Evolutionary conservation across 2,329 filamentous ascomycete genomes (phyloP).

Genomic region (Exophiala viscosa): DNA sequence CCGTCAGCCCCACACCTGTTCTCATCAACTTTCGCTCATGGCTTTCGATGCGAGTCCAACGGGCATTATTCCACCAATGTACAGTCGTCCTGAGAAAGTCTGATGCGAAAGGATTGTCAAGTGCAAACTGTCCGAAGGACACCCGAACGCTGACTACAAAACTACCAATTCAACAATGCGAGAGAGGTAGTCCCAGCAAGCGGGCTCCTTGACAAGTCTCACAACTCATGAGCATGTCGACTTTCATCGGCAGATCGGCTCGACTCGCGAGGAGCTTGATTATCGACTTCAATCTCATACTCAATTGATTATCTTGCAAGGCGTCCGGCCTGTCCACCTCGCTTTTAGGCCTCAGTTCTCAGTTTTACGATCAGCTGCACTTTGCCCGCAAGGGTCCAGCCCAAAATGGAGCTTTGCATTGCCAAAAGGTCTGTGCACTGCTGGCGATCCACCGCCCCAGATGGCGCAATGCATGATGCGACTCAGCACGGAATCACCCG

Average conservation of each 20-base stretch:
- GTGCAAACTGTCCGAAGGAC: neutral
- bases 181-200: neutral
- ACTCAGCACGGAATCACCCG: conserved; percentile 27
- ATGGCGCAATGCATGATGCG: conserved; percentile 25
- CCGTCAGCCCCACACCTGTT: conserved; percentile 14
- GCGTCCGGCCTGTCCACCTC: neutral
- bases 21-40: conserved; percentile 13
- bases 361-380: conserved; percentile 15
- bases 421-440: conserved; percentile 15
- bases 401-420: conserved; percentile 23
- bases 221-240: neutral
- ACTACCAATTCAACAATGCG: neutral
- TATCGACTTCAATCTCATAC: neutral
- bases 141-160: neutral
- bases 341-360: conserved; percentile 1
- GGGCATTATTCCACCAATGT: conserved; percentile 8
- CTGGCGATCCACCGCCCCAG: conserved; percentile 17
- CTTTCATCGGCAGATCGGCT: conserved; percentile 2
- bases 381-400: conserved; percentile 19
- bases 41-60: conserved; percentile 1
- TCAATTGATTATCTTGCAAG: neutral
- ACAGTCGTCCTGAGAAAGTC: neutral
- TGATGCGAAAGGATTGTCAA: no score
- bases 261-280: neutral
- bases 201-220: neutral